These are phyloP conservation scores for Clonostachys rhizophaga DNA, from an alignment of 2,329 filamentous ascomycete species.

Conservation along the genomic window DNA sequence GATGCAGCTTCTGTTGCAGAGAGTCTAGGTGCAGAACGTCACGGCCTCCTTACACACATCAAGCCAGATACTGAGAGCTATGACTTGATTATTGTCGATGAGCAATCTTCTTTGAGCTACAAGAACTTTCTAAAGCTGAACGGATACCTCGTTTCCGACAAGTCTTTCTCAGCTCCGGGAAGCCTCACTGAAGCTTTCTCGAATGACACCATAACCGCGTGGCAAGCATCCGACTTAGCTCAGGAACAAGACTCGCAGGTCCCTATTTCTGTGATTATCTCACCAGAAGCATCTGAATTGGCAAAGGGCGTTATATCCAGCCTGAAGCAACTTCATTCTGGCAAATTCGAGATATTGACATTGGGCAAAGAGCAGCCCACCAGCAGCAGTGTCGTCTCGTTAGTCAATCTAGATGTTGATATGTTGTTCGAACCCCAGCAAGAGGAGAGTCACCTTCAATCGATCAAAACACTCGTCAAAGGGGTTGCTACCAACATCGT, in stretches of 20 bases:
- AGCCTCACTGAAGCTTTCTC: too few relatives aligned
- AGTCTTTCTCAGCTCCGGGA: too few relatives aligned
- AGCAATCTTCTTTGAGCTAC: neutral
- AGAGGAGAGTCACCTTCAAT: neutral
- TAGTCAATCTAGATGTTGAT: neutral
- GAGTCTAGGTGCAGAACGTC: neutral
- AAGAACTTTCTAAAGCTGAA: neutral
- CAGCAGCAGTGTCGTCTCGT: neutral
- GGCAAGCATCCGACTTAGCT: too few relatives aligned
- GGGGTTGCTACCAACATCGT: conserved; percentile 5
- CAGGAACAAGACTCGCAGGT: too few relatives aligned
- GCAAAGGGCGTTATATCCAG: neutral
- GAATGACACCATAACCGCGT: too few relatives aligned
- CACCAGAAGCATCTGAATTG: too few relatives aligned
- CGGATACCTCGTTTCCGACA: neutral
- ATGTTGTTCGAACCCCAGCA: neutral
- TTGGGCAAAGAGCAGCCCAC: neutral
- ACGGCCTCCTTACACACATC: neutral
- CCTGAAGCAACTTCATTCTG: neutral
- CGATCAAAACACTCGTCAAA: conserved; percentile 9
- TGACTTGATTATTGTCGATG: neutral
- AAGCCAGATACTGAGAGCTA: neutral
- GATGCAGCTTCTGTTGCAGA: neutral
- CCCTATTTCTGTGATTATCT: too few relatives aligned
- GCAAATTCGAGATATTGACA: neutral